Percentiles rank a stretch among this genome's conserved stretches.
phyloP scores from a whole-genome alignment of 306 rosid species.

The Quercus rubra region DNA sequence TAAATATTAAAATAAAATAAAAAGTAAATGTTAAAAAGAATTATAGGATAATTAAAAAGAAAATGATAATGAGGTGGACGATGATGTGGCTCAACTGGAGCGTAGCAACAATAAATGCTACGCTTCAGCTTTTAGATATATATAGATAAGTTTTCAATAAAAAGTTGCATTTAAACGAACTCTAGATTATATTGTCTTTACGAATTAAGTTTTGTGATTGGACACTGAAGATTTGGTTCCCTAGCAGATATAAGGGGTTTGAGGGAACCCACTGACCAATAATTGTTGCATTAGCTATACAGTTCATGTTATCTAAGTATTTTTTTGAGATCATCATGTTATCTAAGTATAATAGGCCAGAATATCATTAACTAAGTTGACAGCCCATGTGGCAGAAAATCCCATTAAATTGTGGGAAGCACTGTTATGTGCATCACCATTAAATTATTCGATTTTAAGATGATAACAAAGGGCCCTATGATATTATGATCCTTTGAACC shows the following conservation, averaged over 20 bases:
- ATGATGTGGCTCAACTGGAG: too few relatives aligned
- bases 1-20: too few relatives aligned
- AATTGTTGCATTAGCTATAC: neutral
- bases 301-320: neutral
- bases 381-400: conserved; percentile 3
- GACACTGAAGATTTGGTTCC: neutral
- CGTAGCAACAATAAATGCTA: too few relatives aligned
- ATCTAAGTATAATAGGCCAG: neutral
- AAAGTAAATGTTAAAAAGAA: too few relatives aligned
- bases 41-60: too few relatives aligned
- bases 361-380: neutral
- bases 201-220: neutral
- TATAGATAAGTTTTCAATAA: too few relatives aligned
- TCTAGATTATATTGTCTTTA: too few relatives aligned
- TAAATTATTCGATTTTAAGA: neutral
- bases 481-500: conserved; percentile 3
- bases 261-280: neutral
- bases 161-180: too few relatives aligned
- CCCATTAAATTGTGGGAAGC: conserved; percentile 26
- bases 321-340: too few relatives aligned
- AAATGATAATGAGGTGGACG: too few relatives aligned
- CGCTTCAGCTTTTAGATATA: too few relatives aligned
- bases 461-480: neutral
- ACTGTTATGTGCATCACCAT: conserved; percentile 22
- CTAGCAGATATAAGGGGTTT: neutral